Base-by-base conservation (phyloP, 2,329 filamentous ascomycete genomes). In the Colletotrichum lindemuthianum region DNA sequence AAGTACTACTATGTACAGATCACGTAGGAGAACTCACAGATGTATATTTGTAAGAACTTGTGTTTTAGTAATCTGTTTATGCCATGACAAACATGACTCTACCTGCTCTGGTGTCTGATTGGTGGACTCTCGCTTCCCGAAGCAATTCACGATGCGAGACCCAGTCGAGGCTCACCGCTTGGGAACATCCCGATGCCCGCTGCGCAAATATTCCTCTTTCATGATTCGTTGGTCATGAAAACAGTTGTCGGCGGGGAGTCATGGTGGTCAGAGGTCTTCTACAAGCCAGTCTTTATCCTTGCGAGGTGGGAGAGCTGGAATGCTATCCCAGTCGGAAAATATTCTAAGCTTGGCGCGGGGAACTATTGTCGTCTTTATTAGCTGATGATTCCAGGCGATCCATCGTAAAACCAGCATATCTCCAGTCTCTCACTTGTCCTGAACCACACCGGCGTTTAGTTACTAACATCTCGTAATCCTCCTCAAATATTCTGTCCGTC, bases 91-190 rank as follows among this genome's bases (percentile, higher is more conserved):
- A 8, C 8, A 24, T 8, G 43, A 9, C 8, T 9, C 13, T 1
- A 6, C 10, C 36, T 7, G 16, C 5, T 24, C 4, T 5, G 24
- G 24, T 24, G 4, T 24, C 12, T 40, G 5, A 63, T 63, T 63
- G 55, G 60, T 63, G 60, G 60, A 59, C 39, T 48, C 36, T 45
- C 32, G 47, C 37, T 34, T 40, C 15, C 41, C 55, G 47, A 52
- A 24, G 8, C 52, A 41, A 37, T 12, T 15, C 48, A 39, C 34
- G 15, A 36, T n/a, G 6, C 39, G 40, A 39, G 11, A 9, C 15
- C 40, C 24, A 16, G 3, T 15, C 8, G 10, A 12, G 34, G 24
- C 12, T 33, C 1, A 15, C 58, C 44, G 60, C 49, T 50, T 39
- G 39, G 54, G 41, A n/a, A 6, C 43, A 8, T 0, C 37, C 60